These are phyloP conservation scores for Candida krabiensis DNA, from an alignment of 805 yeast genomes.

Conservation along the genomic window DNA sequence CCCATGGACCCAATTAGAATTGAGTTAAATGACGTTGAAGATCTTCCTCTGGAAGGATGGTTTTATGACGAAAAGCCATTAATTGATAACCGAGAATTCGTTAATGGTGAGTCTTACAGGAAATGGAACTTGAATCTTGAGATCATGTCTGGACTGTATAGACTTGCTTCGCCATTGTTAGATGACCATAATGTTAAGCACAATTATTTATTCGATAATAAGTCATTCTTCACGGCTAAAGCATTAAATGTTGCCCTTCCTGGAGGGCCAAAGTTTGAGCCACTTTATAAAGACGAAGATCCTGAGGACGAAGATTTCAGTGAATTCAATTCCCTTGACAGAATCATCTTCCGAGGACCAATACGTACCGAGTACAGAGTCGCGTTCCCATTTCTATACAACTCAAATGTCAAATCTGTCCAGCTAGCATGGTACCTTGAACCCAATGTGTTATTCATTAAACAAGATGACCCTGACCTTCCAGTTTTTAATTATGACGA, in stretches of 20 bases:
- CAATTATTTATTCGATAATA: conserved; percentile 70
- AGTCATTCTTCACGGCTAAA: conserved; percentile 86
- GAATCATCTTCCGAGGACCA: conserved; percentile 78
- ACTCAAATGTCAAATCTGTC: conserved; percentile 70
- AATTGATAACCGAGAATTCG: conserved; percentile 49
- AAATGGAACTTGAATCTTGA: conserved; percentile 65
- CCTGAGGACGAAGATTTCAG: conserved; percentile 73
- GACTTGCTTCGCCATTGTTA: conserved; percentile 69
- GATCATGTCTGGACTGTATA: conserved; percentile 63
- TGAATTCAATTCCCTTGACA: conserved; percentile 86
- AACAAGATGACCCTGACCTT: conserved; percentile 46
- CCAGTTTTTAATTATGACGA: conserved; percentile 60
- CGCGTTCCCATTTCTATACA: conserved; percentile 84
- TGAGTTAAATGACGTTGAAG: conserved; percentile 65
- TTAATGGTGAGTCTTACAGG: conserved; percentile 77
- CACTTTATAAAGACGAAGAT: conserved; percentile 65
- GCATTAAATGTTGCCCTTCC: conserved; percentile 85
- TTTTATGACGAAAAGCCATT: conserved; percentile 77
- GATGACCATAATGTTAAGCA: conserved; percentile 64
- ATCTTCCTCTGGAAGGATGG: conserved; percentile 67
- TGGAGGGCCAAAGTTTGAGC: conserved; percentile 96
- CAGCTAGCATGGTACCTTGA: conserved; percentile 61
- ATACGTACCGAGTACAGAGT: conserved; percentile 81
- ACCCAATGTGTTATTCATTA: conserved; percentile 53
- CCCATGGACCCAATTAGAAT: conserved; percentile 70